These are phyloP conservation scores for Malassezia pachydermatis DNA, from an alignment of 1,284 basidiomycete genomes.

Conservation along the genomic window DNA sequence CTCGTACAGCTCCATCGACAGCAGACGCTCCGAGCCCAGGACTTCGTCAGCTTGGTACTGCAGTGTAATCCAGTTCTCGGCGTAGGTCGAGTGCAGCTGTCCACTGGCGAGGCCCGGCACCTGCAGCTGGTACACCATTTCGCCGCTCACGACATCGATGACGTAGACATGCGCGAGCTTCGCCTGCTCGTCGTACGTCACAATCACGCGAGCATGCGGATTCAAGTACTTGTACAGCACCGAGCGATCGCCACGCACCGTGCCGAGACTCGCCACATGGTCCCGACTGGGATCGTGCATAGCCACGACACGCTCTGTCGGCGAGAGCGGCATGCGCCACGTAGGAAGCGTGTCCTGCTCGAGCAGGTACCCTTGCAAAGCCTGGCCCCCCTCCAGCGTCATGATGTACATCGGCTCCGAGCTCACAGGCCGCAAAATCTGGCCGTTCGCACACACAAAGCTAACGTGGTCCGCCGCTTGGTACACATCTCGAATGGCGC, in stretches of 20 bases:
- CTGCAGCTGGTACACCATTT: slow-evolving; percentile 53
- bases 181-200: slow-evolving; percentile 52
- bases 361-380: background rate
- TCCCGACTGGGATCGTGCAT: slow-evolving; percentile 17
- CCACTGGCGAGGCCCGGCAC: slow-evolving; percentile 44
- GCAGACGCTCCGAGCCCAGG: slow-evolving; percentile 1
- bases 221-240: slow-evolving; percentile 93
- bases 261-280: slow-evolving; percentile 52
- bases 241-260: slow-evolving; percentile 72
- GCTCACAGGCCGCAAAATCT: background rate
- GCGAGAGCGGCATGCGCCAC: slow-evolving; percentile 30
- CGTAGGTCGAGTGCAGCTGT: slow-evolving; percentile 58
- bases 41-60: slow-evolving; percentile 56
- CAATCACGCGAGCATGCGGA: slow-evolving; percentile 62
- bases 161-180: slow-evolving; percentile 58
- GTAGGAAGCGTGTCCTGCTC: background rate
- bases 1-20: slow-evolving; percentile 8
- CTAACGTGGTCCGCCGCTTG: background rate
- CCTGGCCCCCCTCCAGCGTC: background rate
- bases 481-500: slow-evolving; percentile 1
- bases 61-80: slow-evolving; percentile 90
- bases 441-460: background rate
- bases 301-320: slow-evolving; percentile 24
- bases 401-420: background rate
- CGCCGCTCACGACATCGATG: slow-evolving; percentile 68